Evolutionary conservation across 2,329 filamentous ascomycete genomes (phyloP).

Genomic region (Venturia nashicola): DNA sequence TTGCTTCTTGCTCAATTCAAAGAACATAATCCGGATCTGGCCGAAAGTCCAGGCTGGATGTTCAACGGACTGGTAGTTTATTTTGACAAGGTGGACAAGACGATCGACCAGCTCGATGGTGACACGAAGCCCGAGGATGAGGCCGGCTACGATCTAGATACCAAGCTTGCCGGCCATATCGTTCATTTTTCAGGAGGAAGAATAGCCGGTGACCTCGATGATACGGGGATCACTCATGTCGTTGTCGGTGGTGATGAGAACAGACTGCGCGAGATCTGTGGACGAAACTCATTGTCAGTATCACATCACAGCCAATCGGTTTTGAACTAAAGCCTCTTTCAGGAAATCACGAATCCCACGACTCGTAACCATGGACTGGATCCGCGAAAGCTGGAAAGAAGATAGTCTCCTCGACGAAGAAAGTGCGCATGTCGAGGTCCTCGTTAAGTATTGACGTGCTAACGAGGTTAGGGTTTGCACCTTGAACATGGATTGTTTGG

Average conservation of each 20-base stretch:
- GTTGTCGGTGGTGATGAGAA: constrained; percentile 43
- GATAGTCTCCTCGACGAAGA: constrained; percentile 73
- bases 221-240: constrained; percentile 57
- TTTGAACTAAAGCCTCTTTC: background rate
- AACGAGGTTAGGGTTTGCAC: background rate
- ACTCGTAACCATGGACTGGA: constrained; percentile 59
- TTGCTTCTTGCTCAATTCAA: constrained; percentile 43
- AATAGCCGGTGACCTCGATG: constrained; percentile 38
- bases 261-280: constrained; percentile 33
- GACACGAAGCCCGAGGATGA: background rate
- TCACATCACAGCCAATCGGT: constrained; percentile 20
- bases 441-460: background rate
- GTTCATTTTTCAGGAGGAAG: constrained; percentile 58
- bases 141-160: background rate
- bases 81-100: constrained; percentile 22
- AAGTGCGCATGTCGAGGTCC: background rate
- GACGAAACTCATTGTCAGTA: constrained; percentile 20
- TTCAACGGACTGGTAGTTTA: constrained; percentile 24
- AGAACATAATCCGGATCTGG: constrained; percentile 42
- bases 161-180: constrained; percentile 7
- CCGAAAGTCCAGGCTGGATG: constrained; percentile 37
- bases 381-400: constrained; percentile 70
- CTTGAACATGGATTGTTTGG: background rate
- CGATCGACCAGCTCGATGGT: constrained; percentile 18
- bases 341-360: constrained; percentile 45